These are phyloP conservation scores for Cystofilobasidium macerans DNA, from an alignment of 768 basidiomycete species.

Conservation along the genomic window DNA sequence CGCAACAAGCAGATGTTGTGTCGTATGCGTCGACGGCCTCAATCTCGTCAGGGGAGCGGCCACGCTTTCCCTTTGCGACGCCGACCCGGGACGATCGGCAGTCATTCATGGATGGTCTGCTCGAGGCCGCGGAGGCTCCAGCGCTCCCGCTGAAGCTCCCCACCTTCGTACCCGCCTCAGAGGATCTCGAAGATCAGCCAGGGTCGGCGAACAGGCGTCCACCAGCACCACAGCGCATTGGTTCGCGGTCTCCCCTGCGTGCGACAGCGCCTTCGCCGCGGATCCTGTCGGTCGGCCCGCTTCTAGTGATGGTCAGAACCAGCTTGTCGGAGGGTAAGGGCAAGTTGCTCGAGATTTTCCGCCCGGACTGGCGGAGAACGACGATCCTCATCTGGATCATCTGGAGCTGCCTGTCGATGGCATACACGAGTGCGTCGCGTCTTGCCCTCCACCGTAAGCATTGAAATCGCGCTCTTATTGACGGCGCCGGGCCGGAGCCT, in stretches of 20 bases:
- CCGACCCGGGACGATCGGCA: not conserved
- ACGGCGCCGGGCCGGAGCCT: not conserved
- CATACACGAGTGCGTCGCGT: constrained; percentile 40
- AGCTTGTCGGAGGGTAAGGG: constrained; percentile 29
- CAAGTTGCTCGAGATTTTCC: constrained; percentile 54
- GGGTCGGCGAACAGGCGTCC: too few relatives aligned
- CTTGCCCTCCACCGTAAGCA: not conserved
- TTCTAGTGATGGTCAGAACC: too few relatives aligned
- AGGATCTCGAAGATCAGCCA: too few relatives aligned
- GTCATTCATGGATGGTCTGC: not conserved
- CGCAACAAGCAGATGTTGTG: too few relatives aligned
- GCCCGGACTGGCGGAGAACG: constrained; percentile 63
- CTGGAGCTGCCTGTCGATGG: constrained; percentile 69
- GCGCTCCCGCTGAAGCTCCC: too few relatives aligned
- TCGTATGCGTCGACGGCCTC: too few relatives aligned
- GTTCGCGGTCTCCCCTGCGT: too few relatives aligned
- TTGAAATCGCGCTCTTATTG: not conserved
- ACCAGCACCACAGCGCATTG: too few relatives aligned
- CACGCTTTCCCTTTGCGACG: not conserved
- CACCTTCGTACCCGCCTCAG: too few relatives aligned
- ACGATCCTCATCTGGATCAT: constrained; percentile 66
- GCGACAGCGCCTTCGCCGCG: not conserved
- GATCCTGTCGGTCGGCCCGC: too few relatives aligned
- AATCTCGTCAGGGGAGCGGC: not conserved
- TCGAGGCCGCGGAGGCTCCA: too few relatives aligned